phyloP scores from a whole-genome alignment of 2,329 filamentous ascomycete genomes.

The Aspergillus sp. region DNA sequence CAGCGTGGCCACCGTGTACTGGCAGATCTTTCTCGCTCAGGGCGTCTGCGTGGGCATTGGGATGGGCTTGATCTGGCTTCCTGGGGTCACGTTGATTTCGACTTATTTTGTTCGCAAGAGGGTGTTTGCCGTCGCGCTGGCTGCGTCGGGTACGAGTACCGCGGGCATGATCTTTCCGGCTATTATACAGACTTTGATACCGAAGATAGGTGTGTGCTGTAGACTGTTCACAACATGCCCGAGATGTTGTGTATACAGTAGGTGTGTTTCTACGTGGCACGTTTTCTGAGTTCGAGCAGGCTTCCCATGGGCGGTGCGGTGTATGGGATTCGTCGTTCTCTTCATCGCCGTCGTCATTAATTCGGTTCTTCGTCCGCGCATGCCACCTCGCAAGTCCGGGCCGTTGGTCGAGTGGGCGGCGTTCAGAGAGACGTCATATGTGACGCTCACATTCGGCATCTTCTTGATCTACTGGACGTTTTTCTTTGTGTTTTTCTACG shows the following conservation, averaged over 20 bases:
- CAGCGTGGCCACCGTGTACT: slow-evolving; percentile 45
- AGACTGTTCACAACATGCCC: too few species aligned
- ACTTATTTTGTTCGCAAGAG: slow-evolving; percentile 43
- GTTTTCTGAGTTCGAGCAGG: slow-evolving; percentile 23
- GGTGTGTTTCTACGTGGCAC: background rate
- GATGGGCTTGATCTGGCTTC: slow-evolving; percentile 43
- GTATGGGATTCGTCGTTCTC: slow-evolving; percentile 49
- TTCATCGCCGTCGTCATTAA: slow-evolving; percentile 30
- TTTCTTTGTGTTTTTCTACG: slow-evolving; percentile 11
- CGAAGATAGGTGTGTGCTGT: slow-evolving; percentile 23
- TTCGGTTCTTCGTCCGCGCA: slow-evolving; percentile 40
- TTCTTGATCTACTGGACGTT: slow-evolving; percentile 20
- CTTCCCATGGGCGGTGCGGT: slow-evolving; percentile 49
- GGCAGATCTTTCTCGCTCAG: slow-evolving; percentile 51
- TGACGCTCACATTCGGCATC: slow-evolving; percentile 41
- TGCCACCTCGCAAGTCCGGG: slow-evolving; percentile 31
- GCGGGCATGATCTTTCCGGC: slow-evolving; percentile 47
- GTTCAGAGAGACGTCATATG: slow-evolving; percentile 59
- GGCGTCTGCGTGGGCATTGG: slow-evolving; percentile 44
- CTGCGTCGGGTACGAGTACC: slow-evolving; percentile 37
- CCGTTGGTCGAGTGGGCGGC: slow-evolving; percentile 55
- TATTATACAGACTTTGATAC: slow-evolving; percentile 43
- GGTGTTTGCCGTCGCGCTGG: slow-evolving; percentile 38
- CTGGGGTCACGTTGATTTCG: slow-evolving; percentile 36
- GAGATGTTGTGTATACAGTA: too few species aligned